These are phyloP conservation scores for Cyclospora cayetanensis DNA, from an alignment of 169 alveolate species.

Conservation along the genomic window DNA sequence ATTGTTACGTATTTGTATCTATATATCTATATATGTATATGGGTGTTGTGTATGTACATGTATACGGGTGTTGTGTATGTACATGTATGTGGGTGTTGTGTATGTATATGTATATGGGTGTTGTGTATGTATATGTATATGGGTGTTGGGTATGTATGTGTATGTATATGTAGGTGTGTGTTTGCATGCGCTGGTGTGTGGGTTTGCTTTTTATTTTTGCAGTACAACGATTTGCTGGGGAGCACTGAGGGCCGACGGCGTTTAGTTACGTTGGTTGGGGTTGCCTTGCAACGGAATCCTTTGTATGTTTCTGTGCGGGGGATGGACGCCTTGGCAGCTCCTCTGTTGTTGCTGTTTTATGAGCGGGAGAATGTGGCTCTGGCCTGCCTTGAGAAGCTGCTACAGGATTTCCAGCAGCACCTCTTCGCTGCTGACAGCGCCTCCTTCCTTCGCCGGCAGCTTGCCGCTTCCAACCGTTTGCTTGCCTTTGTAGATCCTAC, in stretches of 20 bases:
- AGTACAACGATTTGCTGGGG: conserved; percentile 67
- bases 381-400: conserved; percentile 21
- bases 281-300: conserved; percentile 33
- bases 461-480: conserved; percentile 28
- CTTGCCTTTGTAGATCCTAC: conserved; percentile 53
- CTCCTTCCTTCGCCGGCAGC: conserved; percentile 26
- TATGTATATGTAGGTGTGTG: neutral
- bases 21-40: neutral
- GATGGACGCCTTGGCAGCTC: conserved; percentile 66
- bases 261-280: conserved; percentile 17
- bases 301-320: conserved; percentile 54
- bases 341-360: conserved; percentile 33
- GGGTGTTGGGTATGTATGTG: no score
- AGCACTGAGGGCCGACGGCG: conserved; percentile 58
- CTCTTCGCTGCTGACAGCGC: conserved; percentile 56
- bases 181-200: neutral
- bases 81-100: no score
- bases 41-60: neutral
- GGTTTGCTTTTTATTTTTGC: neutral
- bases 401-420: conserved; percentile 45
- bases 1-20: neutral
- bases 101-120: no score
- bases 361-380: conserved; percentile 46
- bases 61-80: no score
- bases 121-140: no score